These are phyloP conservation scores for Heliamphora pulchella DNA, from an alignment of 179 eudicot genomes.

Conservation along the genomic window DNA sequence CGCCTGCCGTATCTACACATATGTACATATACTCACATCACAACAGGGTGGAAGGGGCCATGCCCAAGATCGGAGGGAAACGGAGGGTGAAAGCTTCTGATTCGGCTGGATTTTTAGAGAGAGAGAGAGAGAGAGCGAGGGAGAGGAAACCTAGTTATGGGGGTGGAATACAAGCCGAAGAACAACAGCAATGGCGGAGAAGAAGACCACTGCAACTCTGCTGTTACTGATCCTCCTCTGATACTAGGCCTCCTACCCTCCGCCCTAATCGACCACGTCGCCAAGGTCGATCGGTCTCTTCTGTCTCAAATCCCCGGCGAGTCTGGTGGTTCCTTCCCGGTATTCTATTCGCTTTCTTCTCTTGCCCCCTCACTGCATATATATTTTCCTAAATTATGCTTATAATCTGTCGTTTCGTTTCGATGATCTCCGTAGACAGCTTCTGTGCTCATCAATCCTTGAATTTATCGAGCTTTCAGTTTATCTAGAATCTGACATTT, in stretches of 20 bases:
- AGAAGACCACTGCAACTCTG: background rate
- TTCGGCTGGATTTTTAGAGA: background rate
- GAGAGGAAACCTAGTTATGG: slow-evolving; percentile 18
- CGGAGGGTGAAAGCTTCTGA: background rate
- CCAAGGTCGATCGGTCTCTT: slow-evolving; percentile 69
- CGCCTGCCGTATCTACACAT: no score
- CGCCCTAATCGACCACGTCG: slow-evolving; percentile 83
- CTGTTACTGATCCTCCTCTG: slow-evolving; percentile 19
- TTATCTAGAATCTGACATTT: background rate
- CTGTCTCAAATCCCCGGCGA: slow-evolving; percentile 77
- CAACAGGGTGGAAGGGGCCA: background rate
- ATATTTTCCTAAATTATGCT: background rate
- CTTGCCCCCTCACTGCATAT: background rate
- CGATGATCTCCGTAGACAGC: background rate
- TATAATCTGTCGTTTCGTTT: background rate
- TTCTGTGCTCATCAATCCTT: background rate
- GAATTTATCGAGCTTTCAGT: background rate
- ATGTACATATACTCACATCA: background rate
- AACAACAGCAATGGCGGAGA: background rate
- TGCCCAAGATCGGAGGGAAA: background rate
- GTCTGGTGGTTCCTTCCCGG: slow-evolving; percentile 84
- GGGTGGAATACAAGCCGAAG: slow-evolving; percentile 22
- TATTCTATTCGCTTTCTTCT: slow-evolving; percentile 22
- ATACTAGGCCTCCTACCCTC: slow-evolving; percentile 81
- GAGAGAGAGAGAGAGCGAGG: slow-evolving; percentile 11